Percentiles rank a stretch among this genome's conserved stretches.
phyloP scores from a whole-genome alignment of 2,329 filamentous ascomycete species.

The Beauveria australis region DNA sequence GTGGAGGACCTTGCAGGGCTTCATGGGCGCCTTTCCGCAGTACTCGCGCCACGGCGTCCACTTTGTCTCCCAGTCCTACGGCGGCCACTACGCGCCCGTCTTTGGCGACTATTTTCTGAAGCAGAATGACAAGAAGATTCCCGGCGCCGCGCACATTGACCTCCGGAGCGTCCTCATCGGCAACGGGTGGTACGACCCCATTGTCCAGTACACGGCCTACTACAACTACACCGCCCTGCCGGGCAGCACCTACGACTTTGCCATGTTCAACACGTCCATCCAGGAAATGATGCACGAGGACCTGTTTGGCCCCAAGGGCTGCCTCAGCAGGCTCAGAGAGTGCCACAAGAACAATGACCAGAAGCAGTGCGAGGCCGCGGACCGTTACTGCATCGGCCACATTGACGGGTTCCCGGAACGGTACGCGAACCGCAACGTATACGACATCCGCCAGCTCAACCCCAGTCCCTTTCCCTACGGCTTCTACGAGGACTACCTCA shows the following conservation, averaged over 20 bases:
- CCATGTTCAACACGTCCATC: background rate
- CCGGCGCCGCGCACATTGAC: conserved; percentile 33
- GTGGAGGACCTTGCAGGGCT: conserved; percentile 58
- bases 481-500: conserved; percentile 51
- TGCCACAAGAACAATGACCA: background rate
- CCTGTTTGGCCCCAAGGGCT: conserved; percentile 41
- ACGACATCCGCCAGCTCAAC: conserved; percentile 48
- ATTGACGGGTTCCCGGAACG: conserved; percentile 39
- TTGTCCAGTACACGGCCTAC: background rate
- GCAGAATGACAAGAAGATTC: conserved; percentile 47
- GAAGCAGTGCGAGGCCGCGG: background rate
- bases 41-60: conserved; percentile 49
- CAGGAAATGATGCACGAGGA: conserved; percentile 36
- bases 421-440: conserved; percentile 47
- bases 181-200: conserved; percentile 54
- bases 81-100: conserved; percentile 60
- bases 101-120: conserved; percentile 51
- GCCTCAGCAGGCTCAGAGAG: background rate
- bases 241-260: conserved; percentile 5
- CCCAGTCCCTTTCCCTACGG: conserved; percentile 50
- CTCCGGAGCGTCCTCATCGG: conserved; percentile 55
- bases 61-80: conserved; percentile 60
- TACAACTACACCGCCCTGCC: conserved; percentile 1
- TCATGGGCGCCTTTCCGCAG: conserved; percentile 48
- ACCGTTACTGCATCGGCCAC: background rate